Evolutionary conservation across 2,329 filamentous ascomycete genomes (phyloP), one percentile per base, ranked within the genome.

Genomic region (Colletotrichum coccodes): DNA sequence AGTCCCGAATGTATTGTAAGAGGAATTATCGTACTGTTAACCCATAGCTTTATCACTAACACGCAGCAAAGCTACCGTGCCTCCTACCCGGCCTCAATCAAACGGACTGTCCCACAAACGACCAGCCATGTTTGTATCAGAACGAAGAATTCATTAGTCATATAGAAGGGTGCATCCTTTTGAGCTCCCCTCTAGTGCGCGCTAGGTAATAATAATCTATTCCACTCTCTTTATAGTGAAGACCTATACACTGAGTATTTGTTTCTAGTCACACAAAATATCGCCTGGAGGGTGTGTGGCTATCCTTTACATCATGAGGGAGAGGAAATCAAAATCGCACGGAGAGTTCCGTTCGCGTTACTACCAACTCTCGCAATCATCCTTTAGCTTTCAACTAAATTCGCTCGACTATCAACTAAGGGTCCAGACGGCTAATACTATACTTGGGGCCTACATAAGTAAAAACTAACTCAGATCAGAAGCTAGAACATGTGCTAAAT

Each of bases 1-100:
- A 65, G 56, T 3, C 65, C 61, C 1, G 32, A 28, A 14, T 68
- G 65, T 21, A 54, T 61, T 30, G 65, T 68, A 44, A 65, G 65
- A 34, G 14, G 1, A 23, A 16, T 2, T 4, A 3, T 12, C 26
- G 6, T 8, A 7, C 32, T 2, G 6, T 11, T 3, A n/a, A 50
- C 30, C 14, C 2, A 23, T 5, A n/a, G 42, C 1, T 5, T 5
- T 12, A 21, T 1, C 7, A 3, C n/a, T 68, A 9, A 68, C 54
- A 3, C 21, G 12, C 16, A 7, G 1, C n/a, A 2, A 68, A 68
- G 65, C 42, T 65, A 4, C 65, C 65, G 5, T 68, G 65, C 11
- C 34, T 68, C 32, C 23, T 42, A 2, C 5, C 21, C 23, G 61
- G 47, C 12, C 26, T 68, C 3, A 60, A 60, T 3, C 65, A 52